Conservation (phyloP, 139 green algal genomes). For the Coccomyxa sp. region DNA sequence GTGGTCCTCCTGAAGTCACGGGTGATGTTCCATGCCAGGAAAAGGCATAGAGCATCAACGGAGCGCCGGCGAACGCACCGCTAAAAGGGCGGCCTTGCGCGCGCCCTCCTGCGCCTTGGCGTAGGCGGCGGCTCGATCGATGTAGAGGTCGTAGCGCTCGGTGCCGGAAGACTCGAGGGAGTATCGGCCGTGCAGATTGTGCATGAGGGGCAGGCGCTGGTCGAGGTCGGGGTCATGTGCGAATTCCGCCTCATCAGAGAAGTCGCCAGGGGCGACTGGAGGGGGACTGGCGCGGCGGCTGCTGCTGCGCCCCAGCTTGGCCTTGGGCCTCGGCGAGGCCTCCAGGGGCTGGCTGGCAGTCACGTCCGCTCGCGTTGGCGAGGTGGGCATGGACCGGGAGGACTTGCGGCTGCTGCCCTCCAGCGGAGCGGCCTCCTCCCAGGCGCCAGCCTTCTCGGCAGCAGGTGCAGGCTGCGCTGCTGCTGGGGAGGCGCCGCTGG, state of each 20-base stretch:
- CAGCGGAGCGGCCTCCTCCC: not conserved
- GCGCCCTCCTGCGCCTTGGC: not conserved
- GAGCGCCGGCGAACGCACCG: no score
- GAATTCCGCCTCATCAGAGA: not conserved
- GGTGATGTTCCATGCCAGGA: no score
- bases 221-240: not conserved
- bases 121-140: not conserved
- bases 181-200: not conserved
- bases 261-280: not conserved
- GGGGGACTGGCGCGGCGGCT: not conserved
- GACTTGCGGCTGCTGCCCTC: not conserved
- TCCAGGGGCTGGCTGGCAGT: not conserved
- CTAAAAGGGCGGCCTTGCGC: no score
- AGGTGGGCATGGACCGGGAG: not conserved
- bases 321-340: not conserved
- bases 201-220: not conserved
- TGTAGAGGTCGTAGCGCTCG: slow-evolving; percentile 1
- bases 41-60: no score
- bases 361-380: not conserved
- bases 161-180: not conserved
- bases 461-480: not conserved
- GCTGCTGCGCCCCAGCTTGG: not conserved
- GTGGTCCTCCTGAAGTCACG: no score
- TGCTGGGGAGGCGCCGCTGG: not conserved
- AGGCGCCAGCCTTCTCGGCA: not conserved